phyloP scores from a whole-genome alignment of 2,329 filamentous ascomycete species.

The Amauroascus niger region DNA sequence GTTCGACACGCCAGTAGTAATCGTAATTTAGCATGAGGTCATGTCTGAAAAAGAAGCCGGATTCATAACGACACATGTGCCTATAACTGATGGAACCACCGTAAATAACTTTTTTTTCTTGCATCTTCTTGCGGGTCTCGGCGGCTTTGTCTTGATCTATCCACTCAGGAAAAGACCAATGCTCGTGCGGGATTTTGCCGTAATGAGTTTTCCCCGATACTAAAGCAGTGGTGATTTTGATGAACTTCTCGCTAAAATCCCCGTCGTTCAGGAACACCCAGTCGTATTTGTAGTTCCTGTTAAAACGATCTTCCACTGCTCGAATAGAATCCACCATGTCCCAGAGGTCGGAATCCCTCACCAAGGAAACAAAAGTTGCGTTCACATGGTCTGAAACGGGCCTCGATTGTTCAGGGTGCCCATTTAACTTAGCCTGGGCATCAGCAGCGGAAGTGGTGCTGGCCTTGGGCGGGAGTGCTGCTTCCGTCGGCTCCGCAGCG shows the following conservation, averaged over 20 bases:
- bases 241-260: slow-evolving; percentile 87
- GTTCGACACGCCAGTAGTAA: slow-evolving; percentile 99
- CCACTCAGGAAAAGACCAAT: slow-evolving; percentile 94
- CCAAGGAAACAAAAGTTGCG: slow-evolving; percentile 92
- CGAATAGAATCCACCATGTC: slow-evolving; percentile 94
- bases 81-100: slow-evolving; percentile 94
- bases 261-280: slow-evolving; percentile 99
- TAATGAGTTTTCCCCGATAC: slow-evolving; percentile 92
- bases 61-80: slow-evolving; percentile 99
- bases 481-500: not conserved
- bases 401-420: slow-evolving; percentile 13
- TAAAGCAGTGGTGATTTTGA: slow-evolving; percentile 75
- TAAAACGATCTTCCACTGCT: slow-evolving; percentile 96
- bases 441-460: not conserved
- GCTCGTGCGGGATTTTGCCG: slow-evolving; percentile 76
- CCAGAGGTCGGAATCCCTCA: slow-evolving; percentile 89
- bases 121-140: slow-evolving; percentile 90
- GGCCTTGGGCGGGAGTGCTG: not conserved
- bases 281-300: slow-evolving; percentile 91
- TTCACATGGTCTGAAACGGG: slow-evolving; percentile 60
- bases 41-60: slow-evolving; percentile 98
- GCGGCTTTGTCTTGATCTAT: slow-evolving; percentile 92
- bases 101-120: slow-evolving; percentile 90
- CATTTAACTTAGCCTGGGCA: not conserved
- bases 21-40: slow-evolving; percentile 90